phyloP scores from a whole-genome alignment of 257 asterid species.

The Cynanchum wilfordii region DNA sequence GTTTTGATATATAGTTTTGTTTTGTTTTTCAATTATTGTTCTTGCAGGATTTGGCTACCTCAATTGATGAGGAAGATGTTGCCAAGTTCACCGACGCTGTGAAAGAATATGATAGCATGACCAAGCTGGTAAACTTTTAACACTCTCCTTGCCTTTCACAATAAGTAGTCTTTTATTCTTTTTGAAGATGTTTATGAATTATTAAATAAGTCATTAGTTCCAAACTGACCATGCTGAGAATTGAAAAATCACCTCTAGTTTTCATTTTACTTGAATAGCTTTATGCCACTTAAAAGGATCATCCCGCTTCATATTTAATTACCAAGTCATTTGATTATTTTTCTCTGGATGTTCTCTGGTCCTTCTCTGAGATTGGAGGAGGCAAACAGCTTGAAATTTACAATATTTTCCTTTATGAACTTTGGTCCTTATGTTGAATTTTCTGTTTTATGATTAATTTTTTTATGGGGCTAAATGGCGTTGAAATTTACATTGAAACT shows the following conservation, averaged over 20 bases:
- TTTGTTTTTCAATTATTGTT: not conserved
- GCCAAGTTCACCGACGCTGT: constrained; percentile 93
- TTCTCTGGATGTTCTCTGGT: no score
- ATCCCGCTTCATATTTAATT: no score
- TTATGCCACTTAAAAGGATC: not conserved
- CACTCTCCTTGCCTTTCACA: not conserved
- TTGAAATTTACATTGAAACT: not conserved
- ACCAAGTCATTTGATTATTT: not conserved
- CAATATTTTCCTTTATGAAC: no score
- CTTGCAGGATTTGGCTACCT: constrained; percentile 71
- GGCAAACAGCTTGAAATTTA: not conserved
- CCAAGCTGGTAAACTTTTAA: constrained; percentile 59
- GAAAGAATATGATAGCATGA: constrained; percentile 93
- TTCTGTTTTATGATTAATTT: not conserved
- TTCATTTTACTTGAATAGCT: not conserved
- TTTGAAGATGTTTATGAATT: not conserved
- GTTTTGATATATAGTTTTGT: not conserved
- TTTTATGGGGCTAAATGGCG: not conserved
- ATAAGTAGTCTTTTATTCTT: not conserved
- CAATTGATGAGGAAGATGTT: constrained; percentile 91
- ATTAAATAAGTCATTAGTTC: not conserved
- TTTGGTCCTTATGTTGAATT: not conserved
- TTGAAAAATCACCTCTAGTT: not conserved
- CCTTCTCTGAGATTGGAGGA: not conserved
- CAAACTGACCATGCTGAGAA: not conserved